These are phyloP conservation scores for Pecoramyces ruminantium DNA, from an alignment of 192 early-diverging fungal genomes.

Conservation along the genomic window DNA sequence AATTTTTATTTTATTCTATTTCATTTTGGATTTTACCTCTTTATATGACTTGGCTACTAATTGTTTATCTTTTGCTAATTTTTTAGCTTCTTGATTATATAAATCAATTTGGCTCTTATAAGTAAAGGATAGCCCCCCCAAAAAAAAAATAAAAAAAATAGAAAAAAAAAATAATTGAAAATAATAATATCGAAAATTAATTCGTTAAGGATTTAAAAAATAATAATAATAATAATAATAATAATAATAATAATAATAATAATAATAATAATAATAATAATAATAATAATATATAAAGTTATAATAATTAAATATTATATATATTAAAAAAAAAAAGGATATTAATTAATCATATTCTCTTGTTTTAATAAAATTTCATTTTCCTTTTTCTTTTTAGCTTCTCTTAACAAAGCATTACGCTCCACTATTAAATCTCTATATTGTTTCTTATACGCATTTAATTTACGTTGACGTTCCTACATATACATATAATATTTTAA, in stretches of 20 bases:
- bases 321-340: neutral
- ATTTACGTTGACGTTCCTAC: neutral
- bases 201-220: no score
- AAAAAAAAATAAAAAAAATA: neutral
- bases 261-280: no score
- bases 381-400: neutral
- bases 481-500: no score
- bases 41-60: neutral
- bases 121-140: neutral
- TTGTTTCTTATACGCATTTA: neutral
- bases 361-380: neutral
- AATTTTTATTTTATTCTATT: no score
- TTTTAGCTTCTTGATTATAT: neutral
- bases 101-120: neutral
- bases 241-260: no score
- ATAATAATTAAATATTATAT: no score
- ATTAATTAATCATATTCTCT: neutral
- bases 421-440: neutral
- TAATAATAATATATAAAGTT: no score
- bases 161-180: neutral
- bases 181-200: no score
- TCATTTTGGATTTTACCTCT: neutral
- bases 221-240: no score
- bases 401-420: neutral
- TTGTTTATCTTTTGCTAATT: neutral